Evolutionary conservation across 306 rosid species (phyloP).

Genomic region (Cucumis cinereus): DNA sequence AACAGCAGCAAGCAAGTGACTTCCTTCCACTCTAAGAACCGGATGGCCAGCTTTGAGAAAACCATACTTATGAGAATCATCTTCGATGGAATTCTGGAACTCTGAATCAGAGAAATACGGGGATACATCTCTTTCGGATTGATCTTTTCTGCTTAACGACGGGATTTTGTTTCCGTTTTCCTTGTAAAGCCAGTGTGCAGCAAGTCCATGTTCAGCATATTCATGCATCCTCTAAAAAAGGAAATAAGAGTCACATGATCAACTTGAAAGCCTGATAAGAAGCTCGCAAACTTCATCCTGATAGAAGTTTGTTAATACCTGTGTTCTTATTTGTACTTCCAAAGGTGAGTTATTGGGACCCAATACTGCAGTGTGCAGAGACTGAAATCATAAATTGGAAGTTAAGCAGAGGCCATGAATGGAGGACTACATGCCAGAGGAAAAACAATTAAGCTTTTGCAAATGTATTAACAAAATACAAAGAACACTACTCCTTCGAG

Average conservation of each 20-base stretch:
- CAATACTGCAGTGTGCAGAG: constrained; percentile 92
- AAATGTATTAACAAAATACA: background rate
- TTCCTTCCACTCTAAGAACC: constrained; percentile 91
- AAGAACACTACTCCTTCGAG: no score
- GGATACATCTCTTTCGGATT: constrained; percentile 43
- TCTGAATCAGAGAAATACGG: constrained; percentile 46
- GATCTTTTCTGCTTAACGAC: constrained; percentile 32
- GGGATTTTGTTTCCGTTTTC: constrained; percentile 57
- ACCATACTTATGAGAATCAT: constrained; percentile 34
- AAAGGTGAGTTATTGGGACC: constrained; percentile 87
- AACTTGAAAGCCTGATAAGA: constrained; percentile 7
- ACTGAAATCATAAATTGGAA: constrained; percentile 36
- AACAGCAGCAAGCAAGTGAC: constrained; percentile 90
- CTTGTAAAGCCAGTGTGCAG: constrained; percentile 98
- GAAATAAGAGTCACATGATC: constrained; percentile 11
- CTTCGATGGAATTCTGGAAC: constrained; percentile 38
- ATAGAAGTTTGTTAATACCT: constrained; percentile 32
- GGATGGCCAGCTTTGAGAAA: constrained; percentile 82
- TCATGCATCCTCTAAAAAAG: constrained; percentile 80
- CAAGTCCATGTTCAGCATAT: constrained; percentile 93
- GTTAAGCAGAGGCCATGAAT: constrained; percentile 10
- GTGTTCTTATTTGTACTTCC: constrained; percentile 98
- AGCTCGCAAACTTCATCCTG: constrained; percentile 1
- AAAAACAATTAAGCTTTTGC: background rate
- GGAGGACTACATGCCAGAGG: background rate